Conservation (phyloP, 2,329 filamentous ascomycete genomes). For the Alternaria postmessia region DNA sequence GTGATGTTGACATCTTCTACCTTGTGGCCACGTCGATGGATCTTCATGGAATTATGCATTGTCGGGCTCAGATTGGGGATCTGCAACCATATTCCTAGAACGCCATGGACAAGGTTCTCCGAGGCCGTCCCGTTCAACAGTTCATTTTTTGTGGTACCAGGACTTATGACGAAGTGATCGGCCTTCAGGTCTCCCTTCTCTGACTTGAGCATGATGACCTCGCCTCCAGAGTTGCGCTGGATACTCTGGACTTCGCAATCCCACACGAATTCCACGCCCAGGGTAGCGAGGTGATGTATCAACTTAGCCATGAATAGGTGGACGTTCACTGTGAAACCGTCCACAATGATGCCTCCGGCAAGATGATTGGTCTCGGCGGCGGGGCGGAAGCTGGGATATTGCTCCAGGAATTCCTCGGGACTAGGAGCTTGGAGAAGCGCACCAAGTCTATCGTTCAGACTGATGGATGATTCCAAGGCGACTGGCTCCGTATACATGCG, state of each 20-base stretch:
- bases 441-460: neutral
- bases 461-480: neutral
- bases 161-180: neutral
- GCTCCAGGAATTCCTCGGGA: neutral
- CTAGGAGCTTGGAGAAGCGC: neutral
- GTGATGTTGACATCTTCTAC: conserved; percentile 1
- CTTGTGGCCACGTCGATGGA: neutral
- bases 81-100: neutral
- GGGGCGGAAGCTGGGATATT: neutral
- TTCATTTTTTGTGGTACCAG: neutral
- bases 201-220: neutral
- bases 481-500: neutral
- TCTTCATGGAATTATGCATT: neutral
- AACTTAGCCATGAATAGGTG: neutral
- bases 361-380: neutral
- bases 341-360: neutral
- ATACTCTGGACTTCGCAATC: neutral
- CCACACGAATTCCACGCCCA: neutral
- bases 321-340: neutral
- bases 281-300: neutral
- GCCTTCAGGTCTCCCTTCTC: neutral
- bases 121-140: neutral
- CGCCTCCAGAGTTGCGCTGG: neutral
- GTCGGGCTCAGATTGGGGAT: neutral
- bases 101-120: neutral